Conservation (phyloP, 331 rosid genomes). For the Spiraea crenata region DNA sequence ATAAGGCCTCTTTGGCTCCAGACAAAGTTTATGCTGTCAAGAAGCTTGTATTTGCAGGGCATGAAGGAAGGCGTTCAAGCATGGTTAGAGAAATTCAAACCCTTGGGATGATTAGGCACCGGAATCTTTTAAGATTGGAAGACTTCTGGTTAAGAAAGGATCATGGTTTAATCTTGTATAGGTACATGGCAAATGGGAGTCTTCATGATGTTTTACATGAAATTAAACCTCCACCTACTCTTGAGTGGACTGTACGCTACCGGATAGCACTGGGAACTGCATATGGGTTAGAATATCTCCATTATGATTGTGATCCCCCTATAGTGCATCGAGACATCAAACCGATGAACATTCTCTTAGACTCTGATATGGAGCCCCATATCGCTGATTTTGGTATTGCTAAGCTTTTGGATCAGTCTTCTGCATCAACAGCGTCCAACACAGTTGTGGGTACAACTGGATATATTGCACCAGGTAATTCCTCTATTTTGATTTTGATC, state of each 20-base stretch:
- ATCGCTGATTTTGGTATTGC: slow-evolving; percentile 84
- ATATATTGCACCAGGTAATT: slow-evolving; percentile 77
- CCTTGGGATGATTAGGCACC: slow-evolving; percentile 58
- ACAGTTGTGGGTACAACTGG: slow-evolving; percentile 66
- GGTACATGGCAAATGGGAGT: slow-evolving; percentile 76
- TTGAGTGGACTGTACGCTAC: slow-evolving; percentile 59
- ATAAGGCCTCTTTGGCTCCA: slow-evolving; percentile 52
- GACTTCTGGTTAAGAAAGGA: slow-evolving; percentile 56
- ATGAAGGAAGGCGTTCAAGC: slow-evolving; percentile 39
- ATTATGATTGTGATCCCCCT: slow-evolving; percentile 72
- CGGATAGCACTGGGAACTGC: slow-evolving; percentile 77
- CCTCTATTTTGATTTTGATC: not conserved
- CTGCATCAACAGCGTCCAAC: slow-evolving; percentile 35
- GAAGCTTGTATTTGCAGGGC: slow-evolving; percentile 53
- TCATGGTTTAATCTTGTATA: slow-evolving; percentile 62
- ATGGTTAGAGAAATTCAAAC: slow-evolving; percentile 69
- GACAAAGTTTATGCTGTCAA: slow-evolving; percentile 55
- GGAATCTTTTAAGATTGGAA: slow-evolving; percentile 67
- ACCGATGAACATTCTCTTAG: slow-evolving; percentile 75
- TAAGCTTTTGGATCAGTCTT: slow-evolving; percentile 53
- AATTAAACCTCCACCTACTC: slow-evolving; percentile 35
- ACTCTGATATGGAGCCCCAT: slow-evolving; percentile 79
- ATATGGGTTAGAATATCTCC: slow-evolving; percentile 76
- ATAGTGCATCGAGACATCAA: slow-evolving; percentile 87
- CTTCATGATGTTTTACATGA: slow-evolving; percentile 74